phyloP scores from a whole-genome alignment of 2,329 filamentous ascomycete species.

The Paracorniculantispora psalliotae region DNA sequence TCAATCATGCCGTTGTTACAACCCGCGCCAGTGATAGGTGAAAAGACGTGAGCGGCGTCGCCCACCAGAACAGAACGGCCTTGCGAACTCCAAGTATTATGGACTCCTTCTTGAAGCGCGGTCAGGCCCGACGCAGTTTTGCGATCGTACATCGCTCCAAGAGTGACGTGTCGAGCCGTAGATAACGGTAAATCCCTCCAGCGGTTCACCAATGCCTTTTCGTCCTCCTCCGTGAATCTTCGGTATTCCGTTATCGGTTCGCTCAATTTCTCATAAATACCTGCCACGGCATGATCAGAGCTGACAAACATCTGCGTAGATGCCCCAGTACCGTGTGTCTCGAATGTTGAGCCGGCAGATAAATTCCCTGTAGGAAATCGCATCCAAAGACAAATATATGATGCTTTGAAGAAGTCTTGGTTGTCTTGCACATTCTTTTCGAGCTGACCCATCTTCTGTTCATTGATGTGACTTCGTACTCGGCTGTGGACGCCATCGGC shows the following conservation, averaged over 20 bases:
- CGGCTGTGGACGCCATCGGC: conserved; percentile 36
- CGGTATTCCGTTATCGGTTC: conserved; percentile 21
- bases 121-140: conserved; percentile 17
- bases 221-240: conserved; percentile 27
- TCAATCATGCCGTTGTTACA: conserved; percentile 28
- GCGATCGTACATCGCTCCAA: conserved; percentile 24
- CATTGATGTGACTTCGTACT: conserved; percentile 26
- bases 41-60: conserved; percentile 30
- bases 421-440: too few species aligned
- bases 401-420: neutral
- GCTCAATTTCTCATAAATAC: conserved; percentile 24
- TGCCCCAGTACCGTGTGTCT: conserved; percentile 16
- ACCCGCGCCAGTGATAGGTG: conserved; percentile 26
- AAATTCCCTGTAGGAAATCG: conserved; percentile 13
- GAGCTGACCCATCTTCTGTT: neutral
- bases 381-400: conserved; percentile 19
- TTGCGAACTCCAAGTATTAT: conserved; percentile 22
- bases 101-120: conserved; percentile 27
- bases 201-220: conserved; percentile 19
- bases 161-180: conserved; percentile 16
- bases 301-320: conserved; percentile 24
- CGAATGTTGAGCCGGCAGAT: conserved; percentile 11
- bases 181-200: conserved; percentile 24
- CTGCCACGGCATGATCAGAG: conserved; percentile 20
- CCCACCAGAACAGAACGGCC: conserved; percentile 25